Evolutionary conservation across 139 green algal species (phyloP), one percentile per base, ranked within the genome.

Genomic region (Coccomyxa sp.): DNA sequence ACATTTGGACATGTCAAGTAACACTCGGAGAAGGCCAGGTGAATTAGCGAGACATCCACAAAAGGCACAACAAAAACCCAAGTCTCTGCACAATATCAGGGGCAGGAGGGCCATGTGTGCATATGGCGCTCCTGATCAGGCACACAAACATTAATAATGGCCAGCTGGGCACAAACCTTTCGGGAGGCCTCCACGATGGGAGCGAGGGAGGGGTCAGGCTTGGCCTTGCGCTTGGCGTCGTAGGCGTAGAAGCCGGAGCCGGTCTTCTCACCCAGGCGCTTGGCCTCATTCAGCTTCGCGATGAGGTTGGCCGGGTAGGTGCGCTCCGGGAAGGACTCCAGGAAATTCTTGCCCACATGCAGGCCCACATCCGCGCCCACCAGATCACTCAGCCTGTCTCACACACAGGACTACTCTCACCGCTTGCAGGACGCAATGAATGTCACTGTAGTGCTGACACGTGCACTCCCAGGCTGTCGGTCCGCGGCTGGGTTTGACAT

Each of bases 251-350:
- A 98, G 51, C 96, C 97, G 57, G 81, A 91, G 63, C 90, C 91
- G 14, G 89, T 98, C 90, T 98, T 99, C 90, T 99, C 97, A 11
- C 97, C 96, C 30, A 99, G 90, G 1, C 95, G 88, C 85, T 96
- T 95, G 66, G 82, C 81, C 68, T 98, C 92, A 77, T 95, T 93
- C 81, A 99, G 84, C 75, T 91, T 27, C 17, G 88, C 91, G 82
- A 99, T 94, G 76, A 99, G 89, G 23, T 86, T 77, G 57, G 85
- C 89, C 1, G 91, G 83, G 87, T 97, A 96, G 71, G 93, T 87
- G 10, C 97, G 88, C 58, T 99, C 95, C 12, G 95, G 88, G 90
- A 98, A 99, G 10, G 90, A 92, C 9, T 95, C 93, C 23, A 97
- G 79, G 79, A 98, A 97, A 90, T 99, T 98, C 85, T 92, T 91